phyloP scores from a whole-genome alignment of 1,284 basidiomycete species.

The Wolfiporia cocos region DNA sequence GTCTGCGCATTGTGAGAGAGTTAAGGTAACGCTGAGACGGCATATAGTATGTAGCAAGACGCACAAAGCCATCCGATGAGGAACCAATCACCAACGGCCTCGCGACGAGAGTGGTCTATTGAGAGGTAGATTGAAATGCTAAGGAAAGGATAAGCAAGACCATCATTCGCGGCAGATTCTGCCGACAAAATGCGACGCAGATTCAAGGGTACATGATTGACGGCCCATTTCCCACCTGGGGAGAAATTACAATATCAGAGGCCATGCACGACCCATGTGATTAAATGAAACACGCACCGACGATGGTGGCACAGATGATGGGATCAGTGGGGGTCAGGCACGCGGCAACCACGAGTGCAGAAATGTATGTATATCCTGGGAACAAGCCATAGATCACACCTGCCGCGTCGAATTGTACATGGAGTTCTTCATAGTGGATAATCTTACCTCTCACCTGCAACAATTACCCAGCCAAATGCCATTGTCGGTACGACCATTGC shows the following conservation, averaged over 20 bases:
- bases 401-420: too few species aligned
- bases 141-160: slow-evolving; percentile 91
- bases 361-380: slow-evolving; percentile 62
- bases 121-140: slow-evolving; percentile 85
- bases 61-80: slow-evolving; percentile 75
- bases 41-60: slow-evolving; percentile 19
- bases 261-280: slow-evolving; percentile 34
- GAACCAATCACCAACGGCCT: slow-evolving; percentile 76
- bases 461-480: slow-evolving; percentile 71
- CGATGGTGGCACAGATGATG: slow-evolving; percentile 61
- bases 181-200: slow-evolving; percentile 85
- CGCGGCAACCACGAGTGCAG: slow-evolving; percentile 82
- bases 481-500: slow-evolving; percentile 73
- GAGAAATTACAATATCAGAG: slow-evolving; percentile 21
- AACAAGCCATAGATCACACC: slow-evolving; percentile 55
- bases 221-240: slow-evolving; percentile 84
- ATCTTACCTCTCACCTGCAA: slow-evolving; percentile 57
- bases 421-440: too few species aligned
- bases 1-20: slow-evolving; percentile 48
- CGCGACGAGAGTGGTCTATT: slow-evolving; percentile 55
- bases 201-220: slow-evolving; percentile 81
- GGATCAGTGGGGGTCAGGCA: slow-evolving; percentile 95
- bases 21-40: not conserved
- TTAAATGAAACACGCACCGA: slow-evolving; percentile 31
- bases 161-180: slow-evolving; percentile 87